phyloP scores from a whole-genome alignment of 2,329 filamentous ascomycete species.

The Botrytis medusae region DNA sequence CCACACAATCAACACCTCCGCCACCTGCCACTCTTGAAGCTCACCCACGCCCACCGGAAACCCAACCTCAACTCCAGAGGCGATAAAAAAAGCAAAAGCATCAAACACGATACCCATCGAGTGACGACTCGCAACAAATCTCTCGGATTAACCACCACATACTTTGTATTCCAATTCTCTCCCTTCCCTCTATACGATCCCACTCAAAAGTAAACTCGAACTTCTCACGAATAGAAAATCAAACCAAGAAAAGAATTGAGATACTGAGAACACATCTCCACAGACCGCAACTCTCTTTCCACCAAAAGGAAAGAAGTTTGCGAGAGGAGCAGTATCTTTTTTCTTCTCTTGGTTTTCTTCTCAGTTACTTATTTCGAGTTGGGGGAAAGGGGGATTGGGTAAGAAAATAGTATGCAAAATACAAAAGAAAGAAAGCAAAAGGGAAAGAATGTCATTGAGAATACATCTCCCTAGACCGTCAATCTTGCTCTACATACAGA shows the following conservation, averaged over 20 bases:
- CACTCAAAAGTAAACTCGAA: background rate
- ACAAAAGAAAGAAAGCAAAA: background rate
- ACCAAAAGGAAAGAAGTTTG: background rate
- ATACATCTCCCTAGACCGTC: background rate
- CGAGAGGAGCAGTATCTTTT: background rate
- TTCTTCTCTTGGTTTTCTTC: background rate
- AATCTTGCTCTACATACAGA: background rate
- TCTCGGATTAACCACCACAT: background rate
- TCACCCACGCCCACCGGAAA: background rate
- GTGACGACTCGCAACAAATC: conserved; percentile 1
- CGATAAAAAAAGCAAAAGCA: background rate
- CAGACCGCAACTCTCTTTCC: background rate
- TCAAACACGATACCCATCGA: background rate
- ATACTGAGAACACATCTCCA: background rate
- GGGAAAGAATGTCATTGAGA: background rate
- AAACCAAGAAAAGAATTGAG: background rate
- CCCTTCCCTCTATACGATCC: too few relatives aligned
- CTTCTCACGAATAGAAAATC: background rate
- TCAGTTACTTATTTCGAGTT: background rate
- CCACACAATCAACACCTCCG: background rate
- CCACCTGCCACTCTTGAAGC: background rate
- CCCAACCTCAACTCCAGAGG: background rate
- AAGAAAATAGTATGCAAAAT: background rate
- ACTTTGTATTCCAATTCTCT: too few relatives aligned
- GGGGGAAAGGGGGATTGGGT: background rate